Conservation (phyloP, 2,329 filamentous ascomycete genomes). For the Colletotrichum siamense region DNA sequence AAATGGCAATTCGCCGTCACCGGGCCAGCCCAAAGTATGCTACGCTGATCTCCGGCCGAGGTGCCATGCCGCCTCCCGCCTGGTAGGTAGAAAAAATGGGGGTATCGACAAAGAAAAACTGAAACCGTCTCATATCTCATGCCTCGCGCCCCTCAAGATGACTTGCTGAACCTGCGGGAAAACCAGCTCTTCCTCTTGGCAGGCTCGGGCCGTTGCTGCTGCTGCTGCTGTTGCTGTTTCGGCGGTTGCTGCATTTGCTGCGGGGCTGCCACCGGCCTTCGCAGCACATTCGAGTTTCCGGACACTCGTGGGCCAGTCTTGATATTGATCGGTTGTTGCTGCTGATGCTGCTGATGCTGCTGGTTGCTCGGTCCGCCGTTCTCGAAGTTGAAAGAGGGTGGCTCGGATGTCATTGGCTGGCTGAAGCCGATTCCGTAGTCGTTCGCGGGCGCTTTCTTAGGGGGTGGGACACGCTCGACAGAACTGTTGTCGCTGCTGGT, state of each 20-base stretch:
- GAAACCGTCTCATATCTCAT: background rate
- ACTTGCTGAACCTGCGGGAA: conserved; percentile 78
- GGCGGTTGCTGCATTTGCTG: background rate
- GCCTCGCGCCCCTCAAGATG: conserved; percentile 26
- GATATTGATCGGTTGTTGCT: background rate
- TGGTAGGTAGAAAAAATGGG: conserved; percentile 12
- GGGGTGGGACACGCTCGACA: conserved; percentile 72
- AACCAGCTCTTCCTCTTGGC: conserved; percentile 95
- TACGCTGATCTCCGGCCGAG: background rate
- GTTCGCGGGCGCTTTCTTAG: conserved; percentile 60
- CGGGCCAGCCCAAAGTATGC: background rate
- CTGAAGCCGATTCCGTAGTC: conserved; percentile 69
- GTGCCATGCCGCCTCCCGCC: background rate
- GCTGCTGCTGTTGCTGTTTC: background rate
- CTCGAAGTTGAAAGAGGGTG: conserved; percentile 38
- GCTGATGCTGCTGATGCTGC: background rate
- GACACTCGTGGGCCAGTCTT: background rate
- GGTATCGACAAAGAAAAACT: conserved; percentile 25
- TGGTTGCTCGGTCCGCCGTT: background rate
- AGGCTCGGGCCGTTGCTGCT: conserved; percentile 35
- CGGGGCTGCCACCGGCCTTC: conserved; percentile 24
- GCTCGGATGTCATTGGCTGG: conserved; percentile 47
- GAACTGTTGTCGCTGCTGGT: conserved; percentile 91
- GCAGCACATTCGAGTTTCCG: conserved; percentile 24
- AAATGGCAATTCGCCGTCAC: background rate